A percentile compares a stretch with the other conserved stretches of the same genome.
Evolutionary conservation across 2,329 filamentous ascomycete species (phyloP).

Genomic region (Didymella glomerata): DNA sequence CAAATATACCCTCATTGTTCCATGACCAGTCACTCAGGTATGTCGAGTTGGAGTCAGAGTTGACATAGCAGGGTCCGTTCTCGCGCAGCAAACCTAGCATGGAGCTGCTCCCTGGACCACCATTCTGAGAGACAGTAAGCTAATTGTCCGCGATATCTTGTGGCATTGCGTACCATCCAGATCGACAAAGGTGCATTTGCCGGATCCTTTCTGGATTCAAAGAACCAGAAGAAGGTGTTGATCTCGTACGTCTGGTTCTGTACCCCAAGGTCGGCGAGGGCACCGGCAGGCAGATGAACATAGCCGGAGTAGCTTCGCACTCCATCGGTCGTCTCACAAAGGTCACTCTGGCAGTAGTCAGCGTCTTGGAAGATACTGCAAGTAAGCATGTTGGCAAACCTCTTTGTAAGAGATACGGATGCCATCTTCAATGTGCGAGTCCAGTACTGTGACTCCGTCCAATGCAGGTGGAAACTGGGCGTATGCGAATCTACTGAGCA

Average conservation of each 20-base stretch:
- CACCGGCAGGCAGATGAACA: constrained; percentile 63
- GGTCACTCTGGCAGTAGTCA: constrained; percentile 41
- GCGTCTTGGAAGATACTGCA: neutral
- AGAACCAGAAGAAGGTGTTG: constrained; percentile 36
- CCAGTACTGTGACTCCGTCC: constrained; percentile 50
- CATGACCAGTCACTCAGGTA: constrained; percentile 67
- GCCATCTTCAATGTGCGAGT: constrained; percentile 52
- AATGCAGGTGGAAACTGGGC: constrained; percentile 54
- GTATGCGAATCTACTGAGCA: constrained; percentile 23
- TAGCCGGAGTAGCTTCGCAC: constrained; percentile 68
- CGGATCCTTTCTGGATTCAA: constrained; percentile 30
- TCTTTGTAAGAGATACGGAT: constrained; percentile 57
- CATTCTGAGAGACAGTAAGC: constrained; percentile 15
- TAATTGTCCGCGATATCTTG: neutral
- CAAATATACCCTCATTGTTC: constrained; percentile 61
- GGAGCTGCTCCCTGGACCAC: constrained; percentile 30
- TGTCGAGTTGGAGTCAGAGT: constrained; percentile 61
- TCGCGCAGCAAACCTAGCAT: constrained; percentile 32
- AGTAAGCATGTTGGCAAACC: constrained; percentile 20
- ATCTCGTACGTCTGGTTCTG: constrained; percentile 57
- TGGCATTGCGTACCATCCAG: constrained; percentile 13
- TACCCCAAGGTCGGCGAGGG: constrained; percentile 48
- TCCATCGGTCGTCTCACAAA: constrained; percentile 66
- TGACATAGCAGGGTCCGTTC: constrained; percentile 37
- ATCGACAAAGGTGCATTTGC: constrained; percentile 26